Conservation (phyloP, 768 basidiomycete species). For the Sporobolomyces phaffii region DNA sequence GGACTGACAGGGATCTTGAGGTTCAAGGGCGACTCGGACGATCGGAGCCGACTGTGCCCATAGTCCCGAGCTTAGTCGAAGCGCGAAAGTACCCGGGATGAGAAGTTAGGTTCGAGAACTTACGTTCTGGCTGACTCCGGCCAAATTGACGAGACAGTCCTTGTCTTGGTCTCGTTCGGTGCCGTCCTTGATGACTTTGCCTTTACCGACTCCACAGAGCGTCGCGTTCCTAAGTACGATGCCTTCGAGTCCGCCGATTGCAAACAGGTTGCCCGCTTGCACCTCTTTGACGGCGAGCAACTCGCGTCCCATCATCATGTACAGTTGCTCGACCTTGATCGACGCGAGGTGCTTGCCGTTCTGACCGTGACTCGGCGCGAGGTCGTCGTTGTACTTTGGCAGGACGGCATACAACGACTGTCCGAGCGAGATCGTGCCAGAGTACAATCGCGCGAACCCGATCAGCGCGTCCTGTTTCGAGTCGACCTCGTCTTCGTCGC, state of each 20-base stretch:
- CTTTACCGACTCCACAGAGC: constrained; percentile 54
- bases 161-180: constrained; percentile 47
- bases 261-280: constrained; percentile 88
- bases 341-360: constrained; percentile 62
- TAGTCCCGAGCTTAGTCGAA: too few species aligned
- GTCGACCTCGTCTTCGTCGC: constrained; percentile 8
- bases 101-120: constrained; percentile 30
- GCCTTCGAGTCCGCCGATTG: constrained; percentile 79
- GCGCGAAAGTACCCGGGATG: too few species aligned
- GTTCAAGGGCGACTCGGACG: constrained; percentile 89
- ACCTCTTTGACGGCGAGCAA: constrained; percentile 76
- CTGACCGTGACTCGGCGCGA: constrained; percentile 60
- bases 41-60: constrained; percentile 68
- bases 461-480: constrained; percentile 61
- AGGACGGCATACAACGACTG: constrained; percentile 65
- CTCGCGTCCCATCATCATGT: constrained; percentile 97
- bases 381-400: constrained; percentile 70
- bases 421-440: constrained; percentile 68
- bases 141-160: constrained; percentile 70
- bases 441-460: constrained; percentile 90
- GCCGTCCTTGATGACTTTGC: constrained; percentile 43
- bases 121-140: constrained; percentile 63
- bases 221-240: constrained; percentile 87
- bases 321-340: constrained; percentile 67
- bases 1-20: constrained; percentile 55